Base-by-base conservation (phyloP, 139 green algal genomes). In the Micromonas pusilla region DNA sequence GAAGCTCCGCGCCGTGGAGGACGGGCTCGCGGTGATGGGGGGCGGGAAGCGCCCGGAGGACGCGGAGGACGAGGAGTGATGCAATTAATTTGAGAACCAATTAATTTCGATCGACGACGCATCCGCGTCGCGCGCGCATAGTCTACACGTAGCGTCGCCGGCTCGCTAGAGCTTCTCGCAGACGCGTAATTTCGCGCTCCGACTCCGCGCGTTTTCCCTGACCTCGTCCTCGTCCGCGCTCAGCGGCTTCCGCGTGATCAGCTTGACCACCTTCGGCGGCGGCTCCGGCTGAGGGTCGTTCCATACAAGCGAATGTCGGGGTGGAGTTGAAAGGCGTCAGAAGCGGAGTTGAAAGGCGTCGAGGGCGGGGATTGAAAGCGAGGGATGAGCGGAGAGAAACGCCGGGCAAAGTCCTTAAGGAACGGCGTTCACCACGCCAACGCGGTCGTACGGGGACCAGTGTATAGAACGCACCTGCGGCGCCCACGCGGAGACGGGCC, bases 141-240 rank as follows among this genome's bases (percentile, higher is more conserved):
- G n/a, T n/a, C n/a, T n/a, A n/a, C n/a, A n/a, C n/a, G n/a, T n/a
- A n/a, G n/a, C n/a, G n/a, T n/a, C n/a, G n/a, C n/a, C n/a, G n/a
- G n/a, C n/a, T n/a, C n/a, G 3, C 30, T 75, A 75, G 1, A 75
- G 38, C 53, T 75, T 75, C 30, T 75, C 72, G 53, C 52, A 66
- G 25, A 68, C 72, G 9, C 72, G 30, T 21, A 78, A 45, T 37
- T 82, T 82, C 0, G 78, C 78, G 68, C 63, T 77, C 30, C 78
- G 53, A 67, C 78, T 82, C 4, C 78, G 54, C 28, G 66, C 53
- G 53, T 82, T 82, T 2, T 25, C 36, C 19, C 39, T n/a, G 33
- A 74, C 60, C 52, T 82, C 78, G 13, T 82, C 68, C 16, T 63
- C 78, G 26, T 16, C 28, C 26, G 78, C 34, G 13, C 72, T 52